Evolutionary conservation across 768 basidiomycete genomes (phyloP), one percentile per base, ranked within the genome.

Genomic region (Clitopilus hobsonii): DNA sequence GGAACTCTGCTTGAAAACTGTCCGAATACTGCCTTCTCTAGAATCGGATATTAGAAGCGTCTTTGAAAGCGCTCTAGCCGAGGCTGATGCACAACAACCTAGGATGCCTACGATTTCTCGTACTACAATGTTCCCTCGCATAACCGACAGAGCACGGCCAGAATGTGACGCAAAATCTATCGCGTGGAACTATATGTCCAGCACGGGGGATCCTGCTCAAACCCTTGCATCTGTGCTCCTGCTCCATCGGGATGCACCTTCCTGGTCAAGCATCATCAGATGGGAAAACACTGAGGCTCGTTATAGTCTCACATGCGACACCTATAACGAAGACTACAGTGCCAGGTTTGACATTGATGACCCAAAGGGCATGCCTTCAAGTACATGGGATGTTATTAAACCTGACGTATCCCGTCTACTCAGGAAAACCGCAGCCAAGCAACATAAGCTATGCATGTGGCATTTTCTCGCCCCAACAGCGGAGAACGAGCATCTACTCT

Each of bases 201-300:
- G 13, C 16, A 52, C 51, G n/a, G 52, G 50, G 6, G 20, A 41
- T 28, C 50, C 48, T 18, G 20, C 48, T 3, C 48, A 28, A 5
- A 16, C 22, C 8, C n/a, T 60, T n/a, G 54, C 53, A 29, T 57
- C 58, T 10, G 57, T 52, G 49, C 36, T 54, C 38, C 49, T 38
- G 10, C 53, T 60, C 13, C 56, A 57, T 49, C 38, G 51, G 8
- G 25, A 41, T 2, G 53, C 56, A 2, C 38, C 50, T 24, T 50
- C 41, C 53, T 60, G 58, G 58, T 36, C 53, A 5, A 51, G 52
- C 22, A 54, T 50, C 30, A 49, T 60, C 5, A 16, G 10, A 16
- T 57, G 56, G 28, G 25, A 18, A 1, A 24, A 10, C 16, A 13
- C 16, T 8, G 27, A 30, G 1, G 23, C 38, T 5, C 41, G 53